Evolutionary conservation across 306 rosid genomes (phyloP).

Genomic region (Fragaria ananassa): DNA sequence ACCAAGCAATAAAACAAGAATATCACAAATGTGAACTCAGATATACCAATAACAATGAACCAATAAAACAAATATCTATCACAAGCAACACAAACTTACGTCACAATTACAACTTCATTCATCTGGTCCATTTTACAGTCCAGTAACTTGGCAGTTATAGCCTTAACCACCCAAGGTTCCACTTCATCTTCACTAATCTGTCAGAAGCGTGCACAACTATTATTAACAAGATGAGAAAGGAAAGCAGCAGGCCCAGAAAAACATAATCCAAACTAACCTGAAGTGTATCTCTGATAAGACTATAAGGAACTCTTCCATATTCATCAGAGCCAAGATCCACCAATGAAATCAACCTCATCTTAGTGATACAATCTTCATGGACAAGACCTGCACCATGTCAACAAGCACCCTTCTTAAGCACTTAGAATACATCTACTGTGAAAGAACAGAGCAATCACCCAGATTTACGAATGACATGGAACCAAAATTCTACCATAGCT

Average conservation of each 20-base stretch:
- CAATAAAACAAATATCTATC: not conserved
- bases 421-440: not conserved
- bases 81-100: constrained; percentile 36
- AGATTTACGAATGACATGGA: not conserved
- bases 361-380: constrained; percentile 76
- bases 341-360: constrained; percentile 84
- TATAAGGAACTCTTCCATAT: constrained; percentile 67
- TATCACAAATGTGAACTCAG: not conserved
- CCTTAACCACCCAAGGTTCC: constrained; percentile 83
- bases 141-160: constrained; percentile 72
- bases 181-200: constrained; percentile 83
- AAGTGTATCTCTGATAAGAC: constrained; percentile 68
- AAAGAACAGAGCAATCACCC: constrained; percentile 4
- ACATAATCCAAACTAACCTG: constrained; percentile 40
- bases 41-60: not conserved
- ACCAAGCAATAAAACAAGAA: constrained; percentile 13
- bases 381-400: constrained; percentile 54
- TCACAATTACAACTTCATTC: constrained; percentile 81
- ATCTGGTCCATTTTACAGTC: constrained; percentile 96
- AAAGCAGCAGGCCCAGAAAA: constrained; percentile 15
- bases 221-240: constrained; percentile 1
- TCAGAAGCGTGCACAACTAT: constrained; percentile 15
- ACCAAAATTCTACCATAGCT: constrained; percentile 56
- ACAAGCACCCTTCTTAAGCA: constrained; percentile 15
- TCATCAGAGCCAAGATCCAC: constrained; percentile 75